These are phyloP conservation scores for Trichoderma koningiopsis DNA, from an alignment of 2,329 filamentous ascomycete genomes.

Conservation along the genomic window DNA sequence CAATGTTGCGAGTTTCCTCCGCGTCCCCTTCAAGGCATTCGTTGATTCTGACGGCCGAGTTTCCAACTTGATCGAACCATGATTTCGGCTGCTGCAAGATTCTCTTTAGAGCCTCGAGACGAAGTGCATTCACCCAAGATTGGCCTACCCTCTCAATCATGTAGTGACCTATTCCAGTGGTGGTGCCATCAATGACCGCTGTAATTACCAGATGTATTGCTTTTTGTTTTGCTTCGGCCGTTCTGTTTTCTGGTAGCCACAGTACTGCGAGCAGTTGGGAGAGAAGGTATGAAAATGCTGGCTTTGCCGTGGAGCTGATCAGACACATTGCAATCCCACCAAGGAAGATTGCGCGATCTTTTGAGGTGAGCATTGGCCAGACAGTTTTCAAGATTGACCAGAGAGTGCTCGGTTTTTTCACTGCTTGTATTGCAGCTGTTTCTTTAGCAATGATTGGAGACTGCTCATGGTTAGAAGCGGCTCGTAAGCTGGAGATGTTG, in stretches of 20 bases:
- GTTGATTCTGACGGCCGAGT: constrained; percentile 64
- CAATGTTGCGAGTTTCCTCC: constrained; percentile 83
- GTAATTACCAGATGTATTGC: constrained; percentile 70
- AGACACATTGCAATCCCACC: constrained; percentile 63
- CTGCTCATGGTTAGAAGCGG: constrained; percentile 23
- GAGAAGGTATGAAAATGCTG: constrained; percentile 75
- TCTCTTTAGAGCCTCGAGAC: constrained; percentile 65
- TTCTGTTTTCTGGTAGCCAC: constrained; percentile 55
- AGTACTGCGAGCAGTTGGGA: constrained; percentile 72
- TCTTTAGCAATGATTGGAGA: background rate
- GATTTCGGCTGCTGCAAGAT: constrained; percentile 74
- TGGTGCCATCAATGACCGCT: constrained; percentile 65
- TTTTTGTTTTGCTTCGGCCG: constrained; percentile 62
- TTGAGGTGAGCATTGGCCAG: constrained; percentile 63
- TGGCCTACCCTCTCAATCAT: constrained; percentile 72
- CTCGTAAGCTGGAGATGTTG: constrained; percentile 37
- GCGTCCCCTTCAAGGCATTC: constrained; percentile 78
- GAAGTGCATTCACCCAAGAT: constrained; percentile 73
- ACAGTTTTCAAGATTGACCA: constrained; percentile 55
- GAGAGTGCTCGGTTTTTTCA: constrained; percentile 16
- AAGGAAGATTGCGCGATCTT: constrained; percentile 57
- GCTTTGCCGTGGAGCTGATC: constrained; percentile 67
- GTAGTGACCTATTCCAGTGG: constrained; percentile 68
- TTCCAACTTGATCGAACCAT: constrained; percentile 75
- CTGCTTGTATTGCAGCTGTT: background rate